Evolutionary conservation across 2,329 filamentous ascomycete species (phyloP).

Genomic region (Colletotrichum orbiculare): DNA sequence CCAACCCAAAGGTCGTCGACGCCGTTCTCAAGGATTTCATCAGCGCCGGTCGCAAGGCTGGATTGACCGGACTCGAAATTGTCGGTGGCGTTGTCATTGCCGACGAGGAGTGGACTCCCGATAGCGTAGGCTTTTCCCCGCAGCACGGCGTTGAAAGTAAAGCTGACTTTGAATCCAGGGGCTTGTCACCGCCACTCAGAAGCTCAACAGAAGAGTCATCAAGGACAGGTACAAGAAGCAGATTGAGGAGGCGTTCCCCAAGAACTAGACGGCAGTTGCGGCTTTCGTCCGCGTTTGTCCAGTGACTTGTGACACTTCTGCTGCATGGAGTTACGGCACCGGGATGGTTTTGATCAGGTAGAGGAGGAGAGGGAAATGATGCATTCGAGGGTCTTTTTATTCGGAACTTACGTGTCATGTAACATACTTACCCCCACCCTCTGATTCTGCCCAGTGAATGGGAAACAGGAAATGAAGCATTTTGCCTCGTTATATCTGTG

Average conservation of each 20-base stretch:
- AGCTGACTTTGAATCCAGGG: constrained; percentile 53
- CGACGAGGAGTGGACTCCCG: constrained; percentile 89
- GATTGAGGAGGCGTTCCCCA: constrained; percentile 55
- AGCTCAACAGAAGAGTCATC: constrained; percentile 66
- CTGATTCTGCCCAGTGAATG: no score
- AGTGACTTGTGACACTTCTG: not conserved
- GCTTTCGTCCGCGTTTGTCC: not conserved
- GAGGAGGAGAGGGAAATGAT: no score
- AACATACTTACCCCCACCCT: no score
- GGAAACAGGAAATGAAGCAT: no score
- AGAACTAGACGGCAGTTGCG: constrained; percentile 32
- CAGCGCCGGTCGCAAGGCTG: constrained; percentile 70
- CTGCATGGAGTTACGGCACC: not conserved
- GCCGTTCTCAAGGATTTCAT: constrained; percentile 76
- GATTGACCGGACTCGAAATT: constrained; percentile 77
- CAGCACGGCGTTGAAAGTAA: no score
- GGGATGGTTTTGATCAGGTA: not conserved
- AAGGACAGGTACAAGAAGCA: constrained; percentile 62
- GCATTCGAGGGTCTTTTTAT: no score
- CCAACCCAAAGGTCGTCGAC: constrained; percentile 71
- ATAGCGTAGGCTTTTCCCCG: constrained; percentile 71
- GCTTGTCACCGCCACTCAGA: constrained; percentile 70
- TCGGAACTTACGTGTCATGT: no score
- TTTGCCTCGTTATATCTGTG: no score
- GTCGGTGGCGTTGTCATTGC: constrained; percentile 81